These are phyloP conservation scores for Magnolia kwangsiensis DNA, from an alignment of 164 flowering plant genomes.

Conservation along the genomic window DNA sequence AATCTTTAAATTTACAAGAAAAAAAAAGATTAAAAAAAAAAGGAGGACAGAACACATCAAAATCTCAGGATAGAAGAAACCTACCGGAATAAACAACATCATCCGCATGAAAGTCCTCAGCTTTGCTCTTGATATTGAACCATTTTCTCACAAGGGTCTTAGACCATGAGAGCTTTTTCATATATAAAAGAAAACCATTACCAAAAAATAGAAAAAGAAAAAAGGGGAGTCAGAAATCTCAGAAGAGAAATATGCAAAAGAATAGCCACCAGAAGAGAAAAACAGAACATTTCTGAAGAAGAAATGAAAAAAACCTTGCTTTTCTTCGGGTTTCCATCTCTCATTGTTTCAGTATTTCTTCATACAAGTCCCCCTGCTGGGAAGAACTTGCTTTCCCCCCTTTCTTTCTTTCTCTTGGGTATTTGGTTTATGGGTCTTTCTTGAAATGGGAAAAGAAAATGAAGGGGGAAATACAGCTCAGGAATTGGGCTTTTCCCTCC, in stretches of 20 bases:
- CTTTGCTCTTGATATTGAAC: slow-evolving; percentile 83
- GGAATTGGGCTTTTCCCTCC: slow-evolving; percentile 3
- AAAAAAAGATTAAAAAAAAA: not conserved
- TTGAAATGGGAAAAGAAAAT: not conserved
- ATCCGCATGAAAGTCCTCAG: slow-evolving; percentile 71
- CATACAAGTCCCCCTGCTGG: slow-evolving; percentile 41
- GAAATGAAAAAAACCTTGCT: slow-evolving; percentile 58
- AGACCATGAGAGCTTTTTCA: slow-evolving; percentile 77
- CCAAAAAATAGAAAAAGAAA: not conserved
- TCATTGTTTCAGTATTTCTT: slow-evolving; percentile 68
- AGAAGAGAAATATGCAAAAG: not conserved
- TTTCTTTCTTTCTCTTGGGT: slow-evolving; percentile 3
- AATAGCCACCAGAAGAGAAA: not conserved
- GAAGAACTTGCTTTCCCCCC: slow-evolving; percentile 5
- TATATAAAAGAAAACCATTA: slow-evolving; percentile 7
- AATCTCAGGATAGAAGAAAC: not conserved
- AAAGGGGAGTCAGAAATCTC: slow-evolving; percentile 11
- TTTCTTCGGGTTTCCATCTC: slow-evolving; percentile 81
- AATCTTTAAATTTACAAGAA: not conserved
- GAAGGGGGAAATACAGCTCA: slow-evolving; percentile 4
- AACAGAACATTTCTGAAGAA: not conserved
- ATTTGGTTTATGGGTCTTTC: slow-evolving; percentile 4
- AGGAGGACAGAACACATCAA: not conserved
- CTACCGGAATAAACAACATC: slow-evolving; percentile 50
- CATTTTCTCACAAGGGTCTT: slow-evolving; percentile 75